Conservation (phyloP, 2,329 filamentous ascomycete genomes). For the Macrophomina pseudophaseolina region DNA sequence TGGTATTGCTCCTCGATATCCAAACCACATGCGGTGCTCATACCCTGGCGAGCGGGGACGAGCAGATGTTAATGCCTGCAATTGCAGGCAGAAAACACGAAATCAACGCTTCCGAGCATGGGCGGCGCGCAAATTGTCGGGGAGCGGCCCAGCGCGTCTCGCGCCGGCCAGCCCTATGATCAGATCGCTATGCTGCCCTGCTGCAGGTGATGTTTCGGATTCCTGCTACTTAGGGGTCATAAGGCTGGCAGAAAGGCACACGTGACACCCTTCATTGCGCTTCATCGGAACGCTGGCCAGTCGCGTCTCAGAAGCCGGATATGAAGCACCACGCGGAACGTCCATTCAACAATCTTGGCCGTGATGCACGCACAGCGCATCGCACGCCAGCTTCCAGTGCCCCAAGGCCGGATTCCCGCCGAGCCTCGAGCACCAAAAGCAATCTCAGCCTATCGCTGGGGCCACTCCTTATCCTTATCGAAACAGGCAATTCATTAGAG, state of each 20-base stretch:
- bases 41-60: neutral
- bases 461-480: conserved; percentile 22
- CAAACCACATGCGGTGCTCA: too few species aligned
- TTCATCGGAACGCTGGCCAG: neutral
- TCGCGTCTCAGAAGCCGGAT: neutral
- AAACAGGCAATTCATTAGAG: conserved; percentile 20
- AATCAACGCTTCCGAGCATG: neutral
- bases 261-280: neutral
- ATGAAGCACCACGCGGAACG: neutral
- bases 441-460: conserved; percentile 13
- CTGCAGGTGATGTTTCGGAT: conserved; percentile 7
- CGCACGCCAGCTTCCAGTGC: neutral
- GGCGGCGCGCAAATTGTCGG: neutral
- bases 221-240: conserved; percentile 9
- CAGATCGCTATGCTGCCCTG: conserved; percentile 11
- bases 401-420: conserved; percentile 3
- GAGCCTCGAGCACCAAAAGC: conserved; percentile 2
- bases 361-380: neutral
- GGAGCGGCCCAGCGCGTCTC: conserved; percentile 7
- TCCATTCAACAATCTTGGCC: neutral
- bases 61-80: neutral
- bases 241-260: conserved; percentile 3
- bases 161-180: conserved; percentile 9
- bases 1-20: neutral
- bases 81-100: conserved; percentile 11